These are phyloP conservation scores for Alternaria alternata DNA, from an alignment of 2,329 filamentous ascomycete species.

Conservation along the genomic window DNA sequence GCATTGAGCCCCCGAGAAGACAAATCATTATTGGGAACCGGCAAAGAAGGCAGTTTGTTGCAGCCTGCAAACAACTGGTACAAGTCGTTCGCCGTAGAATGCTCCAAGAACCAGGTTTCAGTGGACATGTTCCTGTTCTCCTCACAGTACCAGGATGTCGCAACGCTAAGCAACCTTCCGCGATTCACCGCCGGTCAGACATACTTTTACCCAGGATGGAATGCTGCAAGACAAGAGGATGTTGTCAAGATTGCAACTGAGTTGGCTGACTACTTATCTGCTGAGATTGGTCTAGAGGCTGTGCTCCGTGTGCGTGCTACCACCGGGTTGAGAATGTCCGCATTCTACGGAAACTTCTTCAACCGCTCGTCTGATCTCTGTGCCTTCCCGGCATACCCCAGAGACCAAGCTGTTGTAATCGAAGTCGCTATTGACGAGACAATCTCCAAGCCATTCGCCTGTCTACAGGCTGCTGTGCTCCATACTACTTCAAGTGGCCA, in stretches of 20 bases:
- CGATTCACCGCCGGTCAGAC: slow-evolving; percentile 97
- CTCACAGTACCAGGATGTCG: slow-evolving; percentile 81
- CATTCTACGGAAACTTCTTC: slow-evolving; percentile 99
- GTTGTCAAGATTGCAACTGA: slow-evolving; percentile 97
- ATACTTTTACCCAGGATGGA: slow-evolving; percentile 98
- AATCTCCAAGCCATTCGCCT: slow-evolving; percentile 88
- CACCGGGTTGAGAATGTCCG: slow-evolving; percentile 93
- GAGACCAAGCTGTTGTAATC: slow-evolving; percentile 96
- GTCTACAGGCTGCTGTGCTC: slow-evolving; percentile 82
- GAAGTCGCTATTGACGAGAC: slow-evolving; percentile 98
- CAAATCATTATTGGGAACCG: slow-evolving; percentile 93
- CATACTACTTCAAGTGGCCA: slow-evolving; percentile 99
- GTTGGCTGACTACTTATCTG: slow-evolving; percentile 95
- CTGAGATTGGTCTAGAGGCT: slow-evolving; percentile 94
- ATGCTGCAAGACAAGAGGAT: slow-evolving; percentile 90
- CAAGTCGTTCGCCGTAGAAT: slow-evolving; percentile 98
- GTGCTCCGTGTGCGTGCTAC: slow-evolving; percentile 95
- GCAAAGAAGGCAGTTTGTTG: slow-evolving; percentile 85
- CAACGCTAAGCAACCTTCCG: slow-evolving; percentile 92
- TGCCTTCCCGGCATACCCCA: slow-evolving; percentile 96
- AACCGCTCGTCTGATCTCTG: slow-evolving; percentile 97
- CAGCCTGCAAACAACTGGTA: slow-evolving; percentile 97
- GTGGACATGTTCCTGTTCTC: slow-evolving; percentile 62
- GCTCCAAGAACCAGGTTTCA: slow-evolving; percentile 97
- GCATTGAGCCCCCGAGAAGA: slow-evolving; percentile 89